These are phyloP conservation scores for Tanacetum coccineum DNA, from an alignment of 129 eudicot genomes.

Conservation along the genomic window DNA sequence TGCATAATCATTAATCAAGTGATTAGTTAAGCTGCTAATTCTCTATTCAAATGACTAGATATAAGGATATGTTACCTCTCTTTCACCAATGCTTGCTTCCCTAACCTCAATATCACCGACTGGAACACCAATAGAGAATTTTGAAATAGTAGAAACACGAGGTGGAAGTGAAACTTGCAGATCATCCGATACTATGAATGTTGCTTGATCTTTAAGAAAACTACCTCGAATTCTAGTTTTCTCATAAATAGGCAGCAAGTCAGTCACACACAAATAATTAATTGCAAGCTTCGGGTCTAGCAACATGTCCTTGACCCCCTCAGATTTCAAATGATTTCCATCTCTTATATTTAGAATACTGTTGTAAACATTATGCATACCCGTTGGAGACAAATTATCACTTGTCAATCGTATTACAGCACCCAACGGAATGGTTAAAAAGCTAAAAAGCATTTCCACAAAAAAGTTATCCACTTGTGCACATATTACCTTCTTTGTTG, in stretches of 20 bases:
- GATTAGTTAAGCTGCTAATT: no score
- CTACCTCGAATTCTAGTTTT: background rate
- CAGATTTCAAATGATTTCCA: constrained; percentile 25
- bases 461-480: constrained; percentile 36
- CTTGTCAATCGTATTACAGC: background rate
- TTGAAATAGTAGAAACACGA: no score
- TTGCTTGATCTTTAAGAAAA: constrained; percentile 21
- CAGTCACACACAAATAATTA: constrained; percentile 14
- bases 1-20: no score
- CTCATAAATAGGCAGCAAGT: constrained; percentile 21
- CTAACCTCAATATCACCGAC: no score
- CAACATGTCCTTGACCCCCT: constrained; percentile 24
- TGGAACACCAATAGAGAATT: no score
- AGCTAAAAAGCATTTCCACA: constrained; percentile 36
- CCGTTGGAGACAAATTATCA: constrained; percentile 6
- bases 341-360: constrained; percentile 25
- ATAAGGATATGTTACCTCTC: no score
- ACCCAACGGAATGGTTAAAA: constrained; percentile 35
- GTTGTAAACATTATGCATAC: constrained; percentile 28
- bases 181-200: constrained; percentile 31
- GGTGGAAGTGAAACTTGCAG: no score
- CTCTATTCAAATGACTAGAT: no score
- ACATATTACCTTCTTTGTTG: constrained; percentile 35
- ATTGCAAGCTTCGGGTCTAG: constrained; percentile 21
- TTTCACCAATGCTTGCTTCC: no score